These are phyloP conservation scores for Cladosporium austrohemisphaericum DNA, from an alignment of 2,329 filamentous ascomycete species.

Conservation along the genomic window DNA sequence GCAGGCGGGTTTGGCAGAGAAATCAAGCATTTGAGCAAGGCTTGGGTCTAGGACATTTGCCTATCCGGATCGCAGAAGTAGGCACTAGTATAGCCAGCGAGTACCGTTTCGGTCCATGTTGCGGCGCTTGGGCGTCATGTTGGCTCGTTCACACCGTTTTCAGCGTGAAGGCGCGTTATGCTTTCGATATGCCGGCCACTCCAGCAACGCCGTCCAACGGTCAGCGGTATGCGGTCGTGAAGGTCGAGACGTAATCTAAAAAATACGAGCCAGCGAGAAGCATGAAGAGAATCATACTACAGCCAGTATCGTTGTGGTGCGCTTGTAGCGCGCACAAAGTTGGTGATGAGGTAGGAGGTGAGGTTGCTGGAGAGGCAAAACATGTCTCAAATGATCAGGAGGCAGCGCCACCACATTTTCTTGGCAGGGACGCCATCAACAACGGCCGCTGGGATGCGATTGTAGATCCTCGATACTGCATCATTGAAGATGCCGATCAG, in stretches of 20 bases:
- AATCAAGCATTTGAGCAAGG: slow-evolving; percentile 8
- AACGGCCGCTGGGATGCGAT: no score
- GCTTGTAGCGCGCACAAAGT: no score
- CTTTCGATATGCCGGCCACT: not conserved
- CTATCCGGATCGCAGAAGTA: not conserved
- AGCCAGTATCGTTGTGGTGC: not conserved
- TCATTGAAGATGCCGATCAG: not conserved
- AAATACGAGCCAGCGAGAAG: not conserved
- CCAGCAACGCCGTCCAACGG: not conserved
- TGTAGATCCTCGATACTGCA: not conserved
- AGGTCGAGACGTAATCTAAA: not conserved
- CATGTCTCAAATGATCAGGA: slow-evolving; percentile 13
- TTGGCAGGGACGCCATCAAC: no score
- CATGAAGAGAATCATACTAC: not conserved
- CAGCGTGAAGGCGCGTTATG: not conserved
- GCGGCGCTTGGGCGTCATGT: not conserved
- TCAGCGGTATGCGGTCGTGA: not conserved
- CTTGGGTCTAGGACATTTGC: not conserved
- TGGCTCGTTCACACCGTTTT: not conserved
- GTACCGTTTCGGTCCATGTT: not conserved
- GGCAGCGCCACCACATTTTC: not conserved
- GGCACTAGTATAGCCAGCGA: not conserved
- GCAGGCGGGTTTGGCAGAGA: not conserved
- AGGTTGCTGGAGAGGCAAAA: slow-evolving; percentile 11
- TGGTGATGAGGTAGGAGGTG: not conserved